A percentile compares a stretch with the other conserved stretches of the same genome.
Evolutionary conservation across 2,329 filamentous ascomycete species (phyloP).

Genomic region (Karstenula rhodostoma): DNA sequence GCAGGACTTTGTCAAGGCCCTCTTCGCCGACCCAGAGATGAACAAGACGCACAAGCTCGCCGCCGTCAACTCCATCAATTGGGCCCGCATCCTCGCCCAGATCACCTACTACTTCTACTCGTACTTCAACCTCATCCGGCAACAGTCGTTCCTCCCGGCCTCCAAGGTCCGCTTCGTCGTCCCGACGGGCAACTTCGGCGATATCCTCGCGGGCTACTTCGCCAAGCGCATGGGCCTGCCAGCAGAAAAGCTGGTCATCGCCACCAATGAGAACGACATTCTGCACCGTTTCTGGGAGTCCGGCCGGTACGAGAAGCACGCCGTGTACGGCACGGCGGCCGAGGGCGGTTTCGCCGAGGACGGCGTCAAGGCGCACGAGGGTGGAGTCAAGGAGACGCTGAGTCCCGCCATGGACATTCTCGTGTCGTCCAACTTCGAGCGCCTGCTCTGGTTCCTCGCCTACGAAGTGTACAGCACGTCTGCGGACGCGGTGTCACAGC

Average conservation of each 20-base stretch:
- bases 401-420: slow-evolving; percentile 98
- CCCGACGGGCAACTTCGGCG: slow-evolving; percentile 95
- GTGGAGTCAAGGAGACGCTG: slow-evolving; percentile 87
- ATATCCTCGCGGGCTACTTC: slow-evolving; percentile 93
- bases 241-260: slow-evolving; percentile 85
- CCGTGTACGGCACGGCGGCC: slow-evolving; percentile 65
- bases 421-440: slow-evolving; percentile 95
- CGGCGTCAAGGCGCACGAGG: slow-evolving; percentile 68
- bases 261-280: slow-evolving; percentile 98
- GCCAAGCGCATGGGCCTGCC: slow-evolving; percentile 90
- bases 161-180: slow-evolving; percentile 83
- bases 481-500: slow-evolving; percentile 51
- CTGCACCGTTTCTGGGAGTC: slow-evolving; percentile 94
- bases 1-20: slow-evolving; percentile 88
- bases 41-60: slow-evolving; percentile 85
- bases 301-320: slow-evolving; percentile 87
- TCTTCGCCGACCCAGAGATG: slow-evolving; percentile 85
- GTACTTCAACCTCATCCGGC: slow-evolving; percentile 80
- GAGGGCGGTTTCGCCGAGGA: slow-evolving; percentile 64
- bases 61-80: slow-evolving; percentile 97
- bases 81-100: slow-evolving; percentile 92
- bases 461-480: slow-evolving; percentile 59
- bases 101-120: slow-evolving; percentile 97
- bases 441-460: slow-evolving; percentile 90
- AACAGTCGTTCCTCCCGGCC: slow-evolving; percentile 65